phyloP scores from a whole-genome alignment of 1,284 basidiomycete genomes.

The Microbotryum silenes-acaulis region DNA sequence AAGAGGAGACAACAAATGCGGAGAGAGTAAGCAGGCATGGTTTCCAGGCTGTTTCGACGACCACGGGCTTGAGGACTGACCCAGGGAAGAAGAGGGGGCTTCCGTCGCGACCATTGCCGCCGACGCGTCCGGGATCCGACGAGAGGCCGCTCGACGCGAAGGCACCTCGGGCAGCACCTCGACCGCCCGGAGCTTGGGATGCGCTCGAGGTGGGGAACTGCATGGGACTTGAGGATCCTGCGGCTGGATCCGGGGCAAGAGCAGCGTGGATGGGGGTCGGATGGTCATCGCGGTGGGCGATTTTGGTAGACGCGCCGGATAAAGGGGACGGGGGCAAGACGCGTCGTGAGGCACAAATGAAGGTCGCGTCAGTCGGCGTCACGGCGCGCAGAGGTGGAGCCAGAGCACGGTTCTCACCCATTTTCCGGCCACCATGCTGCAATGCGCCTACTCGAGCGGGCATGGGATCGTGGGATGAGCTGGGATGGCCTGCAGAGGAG shows the following conservation, averaged over 20 bases:
- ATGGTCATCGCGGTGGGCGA: background rate
- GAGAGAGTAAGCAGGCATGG: background rate
- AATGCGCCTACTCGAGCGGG: background rate
- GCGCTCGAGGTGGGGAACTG: slow-evolving; percentile 26
- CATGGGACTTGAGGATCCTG: slow-evolving; percentile 18
- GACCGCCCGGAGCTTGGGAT: background rate
- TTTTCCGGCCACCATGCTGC: too few species aligned
- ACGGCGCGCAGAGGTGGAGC: background rate
- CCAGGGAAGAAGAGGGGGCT: slow-evolving; percentile 32
- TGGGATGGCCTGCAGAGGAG: slow-evolving; percentile 4
- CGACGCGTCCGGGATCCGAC: slow-evolving; percentile 12
- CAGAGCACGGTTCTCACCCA: too few species aligned
- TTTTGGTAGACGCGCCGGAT: slow-evolving; percentile 2
- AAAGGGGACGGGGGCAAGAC: background rate
- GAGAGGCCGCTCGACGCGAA: slow-evolving; percentile 7
- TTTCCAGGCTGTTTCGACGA: background rate
- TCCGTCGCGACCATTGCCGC: background rate
- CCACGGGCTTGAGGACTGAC: background rate
- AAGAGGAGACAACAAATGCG: background rate
- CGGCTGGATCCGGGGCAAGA: background rate
- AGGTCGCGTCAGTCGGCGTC: background rate
- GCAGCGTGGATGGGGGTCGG: background rate
- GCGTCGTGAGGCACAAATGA: background rate
- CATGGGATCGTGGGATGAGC: background rate
- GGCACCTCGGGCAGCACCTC: slow-evolving; percentile 11